Conservation (phyloP, 768 basidiomycete genomes). For the Russula lepida region DNA sequence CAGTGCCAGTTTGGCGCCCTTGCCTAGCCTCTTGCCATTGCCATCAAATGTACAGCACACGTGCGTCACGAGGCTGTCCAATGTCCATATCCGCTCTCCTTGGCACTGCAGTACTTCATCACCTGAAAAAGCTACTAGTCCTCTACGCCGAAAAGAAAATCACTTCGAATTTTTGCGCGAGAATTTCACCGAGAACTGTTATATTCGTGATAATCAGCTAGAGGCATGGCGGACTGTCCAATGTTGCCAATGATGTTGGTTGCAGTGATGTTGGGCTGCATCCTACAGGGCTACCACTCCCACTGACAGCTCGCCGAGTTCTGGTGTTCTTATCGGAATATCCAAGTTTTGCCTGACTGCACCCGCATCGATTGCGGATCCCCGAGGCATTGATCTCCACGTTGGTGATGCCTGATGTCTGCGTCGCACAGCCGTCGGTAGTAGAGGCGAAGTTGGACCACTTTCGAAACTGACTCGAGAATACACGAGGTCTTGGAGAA, state of each 20-base stretch:
- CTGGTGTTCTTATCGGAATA: not conserved
- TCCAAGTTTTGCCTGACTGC: no score
- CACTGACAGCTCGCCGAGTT: not conserved
- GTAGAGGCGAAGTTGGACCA: not conserved
- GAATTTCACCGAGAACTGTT: not conserved
- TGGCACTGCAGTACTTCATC: not conserved
- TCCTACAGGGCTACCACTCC: not conserved
- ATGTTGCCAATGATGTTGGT: no score
- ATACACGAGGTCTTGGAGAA: no score
- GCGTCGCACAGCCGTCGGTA: no score
- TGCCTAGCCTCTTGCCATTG: not conserved
- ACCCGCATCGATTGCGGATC: not conserved
- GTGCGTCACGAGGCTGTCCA: not conserved
- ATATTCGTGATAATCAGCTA: not conserved
- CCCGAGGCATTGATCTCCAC: not conserved
- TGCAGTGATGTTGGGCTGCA: not conserved
- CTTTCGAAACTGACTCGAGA: not conserved
- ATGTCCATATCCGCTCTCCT: not conserved
- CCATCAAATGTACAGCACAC: not conserved
- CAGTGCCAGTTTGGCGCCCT: not conserved
- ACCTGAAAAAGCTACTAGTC: not conserved
- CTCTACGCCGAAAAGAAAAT: not conserved
- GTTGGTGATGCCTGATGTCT: no score
- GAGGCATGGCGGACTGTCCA: not conserved
- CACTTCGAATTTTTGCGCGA: not conserved